These are phyloP conservation scores for Colletotrichum sp. DNA, from an alignment of 2,329 filamentous ascomycete species.

Conservation along the genomic window DNA sequence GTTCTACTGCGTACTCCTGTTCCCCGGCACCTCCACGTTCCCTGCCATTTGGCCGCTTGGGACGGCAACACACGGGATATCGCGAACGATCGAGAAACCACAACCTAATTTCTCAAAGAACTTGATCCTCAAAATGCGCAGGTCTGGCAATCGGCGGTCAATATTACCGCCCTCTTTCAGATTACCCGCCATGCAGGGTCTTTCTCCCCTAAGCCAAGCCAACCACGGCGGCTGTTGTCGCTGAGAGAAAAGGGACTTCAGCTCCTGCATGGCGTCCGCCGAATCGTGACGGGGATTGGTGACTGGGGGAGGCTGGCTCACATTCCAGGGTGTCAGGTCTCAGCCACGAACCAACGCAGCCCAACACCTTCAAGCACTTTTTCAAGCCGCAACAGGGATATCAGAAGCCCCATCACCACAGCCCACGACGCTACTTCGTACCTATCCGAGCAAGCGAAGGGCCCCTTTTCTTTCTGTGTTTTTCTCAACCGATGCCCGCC, in stretches of 20 bases:
- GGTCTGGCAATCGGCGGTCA: background rate
- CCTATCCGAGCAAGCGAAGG: background rate
- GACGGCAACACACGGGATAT: background rate
- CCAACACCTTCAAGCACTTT: background rate
- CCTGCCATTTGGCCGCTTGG: background rate
- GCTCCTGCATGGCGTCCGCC: background rate
- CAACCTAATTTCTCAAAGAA: background rate
- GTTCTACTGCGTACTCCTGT: background rate
- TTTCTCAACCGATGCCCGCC: background rate
- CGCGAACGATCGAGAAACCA: background rate
- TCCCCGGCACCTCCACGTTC: background rate
- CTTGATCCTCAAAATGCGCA: background rate
- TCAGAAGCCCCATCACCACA: background rate
- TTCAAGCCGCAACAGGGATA: constrained; percentile 14
- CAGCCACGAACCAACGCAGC: constrained; percentile 7
- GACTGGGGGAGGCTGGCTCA: background rate
- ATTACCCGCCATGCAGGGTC: background rate
- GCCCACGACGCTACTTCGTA: background rate
- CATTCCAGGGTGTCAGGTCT: constrained; percentile 9
- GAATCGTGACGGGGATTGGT: background rate
- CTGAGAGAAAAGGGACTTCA: background rate
- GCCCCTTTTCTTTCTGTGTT: background rate
- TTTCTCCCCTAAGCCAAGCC: background rate
- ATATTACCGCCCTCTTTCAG: background rate
- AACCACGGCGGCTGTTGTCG: background rate